Conservation (phyloP, 768 basidiomycete species). For the Termitomyces sp. region DNA sequence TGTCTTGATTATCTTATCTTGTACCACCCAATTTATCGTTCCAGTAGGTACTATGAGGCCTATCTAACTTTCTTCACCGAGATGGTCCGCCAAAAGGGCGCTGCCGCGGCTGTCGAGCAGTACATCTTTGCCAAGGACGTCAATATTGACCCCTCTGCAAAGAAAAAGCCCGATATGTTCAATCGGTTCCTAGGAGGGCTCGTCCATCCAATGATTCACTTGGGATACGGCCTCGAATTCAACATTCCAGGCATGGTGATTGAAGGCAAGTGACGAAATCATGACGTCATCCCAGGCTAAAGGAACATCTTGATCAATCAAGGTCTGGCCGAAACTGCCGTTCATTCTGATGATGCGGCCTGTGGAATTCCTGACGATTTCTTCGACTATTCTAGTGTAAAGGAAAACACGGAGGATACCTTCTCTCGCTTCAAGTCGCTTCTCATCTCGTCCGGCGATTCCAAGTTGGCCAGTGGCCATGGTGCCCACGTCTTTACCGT, state of each 20-base stretch:
- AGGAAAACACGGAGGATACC: slow-evolving; percentile 1
- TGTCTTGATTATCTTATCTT: slow-evolving; percentile 10
- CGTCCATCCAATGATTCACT: slow-evolving; percentile 64
- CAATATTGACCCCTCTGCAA: slow-evolving; percentile 32
- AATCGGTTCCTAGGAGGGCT: slow-evolving; percentile 51
- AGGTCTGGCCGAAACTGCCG: slow-evolving; percentile 56
- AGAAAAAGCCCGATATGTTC: slow-evolving; percentile 36
- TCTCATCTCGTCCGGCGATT: neutral
- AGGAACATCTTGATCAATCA: neutral
- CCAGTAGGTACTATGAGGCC: slow-evolving; percentile 43
- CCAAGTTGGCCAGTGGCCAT: neutral
- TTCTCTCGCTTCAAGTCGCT: slow-evolving; percentile 13
- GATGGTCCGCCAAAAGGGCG: slow-evolving; percentile 32
- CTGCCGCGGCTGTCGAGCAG: slow-evolving; percentile 40
- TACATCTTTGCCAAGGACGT: slow-evolving; percentile 48
- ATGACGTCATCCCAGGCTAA: neutral
- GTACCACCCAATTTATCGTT: neutral
- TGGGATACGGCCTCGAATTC: slow-evolving; percentile 63
- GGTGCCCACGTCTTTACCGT: slow-evolving; percentile 17
- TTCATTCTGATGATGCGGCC: slow-evolving; percentile 33
- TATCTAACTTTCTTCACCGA: slow-evolving; percentile 50
- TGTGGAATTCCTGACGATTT: slow-evolving; percentile 16
- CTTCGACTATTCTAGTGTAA: slow-evolving; percentile 3
- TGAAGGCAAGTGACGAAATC: slow-evolving; percentile 41
- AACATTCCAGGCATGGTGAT: slow-evolving; percentile 51